Base-by-base conservation (phyloP, 2,329 filamentous ascomycete species). In the Paecilomyces variotii region DNA sequence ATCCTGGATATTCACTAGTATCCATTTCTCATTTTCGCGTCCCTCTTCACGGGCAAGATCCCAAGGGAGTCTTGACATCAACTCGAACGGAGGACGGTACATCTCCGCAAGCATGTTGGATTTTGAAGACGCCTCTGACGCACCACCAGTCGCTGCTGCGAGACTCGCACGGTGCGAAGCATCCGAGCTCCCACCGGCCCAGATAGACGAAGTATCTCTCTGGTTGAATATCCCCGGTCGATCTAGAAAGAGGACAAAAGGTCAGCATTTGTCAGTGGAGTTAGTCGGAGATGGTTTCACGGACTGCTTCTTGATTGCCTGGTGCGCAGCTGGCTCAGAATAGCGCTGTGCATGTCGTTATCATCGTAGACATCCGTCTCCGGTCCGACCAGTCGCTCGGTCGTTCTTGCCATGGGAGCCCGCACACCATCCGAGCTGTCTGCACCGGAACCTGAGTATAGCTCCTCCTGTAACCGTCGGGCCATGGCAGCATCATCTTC, bases 401-500 rank as follows among this genome's bases (percentile, higher is more conserved):
- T 95, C 28, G 89, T 96, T 66, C 91, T 84, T 53, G 88, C 90
- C 74, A 99, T 95, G 7, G 94, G 94, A 54, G 94, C 94, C 68
- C 94, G 83, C 57, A 99, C 87, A 53, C 81, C 87, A 65, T 87
- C 87, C 39, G 78, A 67, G 61, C 76, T 77, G 45, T 76, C 76
- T 12, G 76, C 78, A 49, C 75, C 82, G 56, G 83, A 82, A 45
- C 75, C 82, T 56, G 83, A 82, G 67, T 97, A 97, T 70, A 96
- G 83, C 74, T 99, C 91, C 69, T 99, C 89, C 72, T 99, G 94
- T 60, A 99, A 74, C 59, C 90, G 85, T 72, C 92, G 85, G 5
- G 94, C 94, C 86, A 97, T 93, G 51, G 90, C 92, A 56, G 91
- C 92, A 68, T 99, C 94, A 68, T 96, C 91, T 63, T 97, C 92